Conservation (phyloP, 2,329 filamentous ascomycete genomes). For the Rhynchosporium secalis region DNA sequence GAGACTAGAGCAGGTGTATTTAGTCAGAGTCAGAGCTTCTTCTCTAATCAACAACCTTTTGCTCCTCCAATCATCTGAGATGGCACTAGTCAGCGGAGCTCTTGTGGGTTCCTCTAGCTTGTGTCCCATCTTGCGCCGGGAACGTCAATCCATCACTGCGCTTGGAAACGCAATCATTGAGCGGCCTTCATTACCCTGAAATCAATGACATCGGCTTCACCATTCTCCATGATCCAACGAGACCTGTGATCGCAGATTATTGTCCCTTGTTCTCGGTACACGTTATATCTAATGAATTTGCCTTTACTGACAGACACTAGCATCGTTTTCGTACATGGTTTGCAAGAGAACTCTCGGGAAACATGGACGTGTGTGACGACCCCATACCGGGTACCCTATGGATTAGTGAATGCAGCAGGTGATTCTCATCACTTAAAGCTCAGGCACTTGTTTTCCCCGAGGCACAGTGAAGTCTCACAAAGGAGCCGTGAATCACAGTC, state of each 20-base stretch:
- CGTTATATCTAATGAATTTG: background rate
- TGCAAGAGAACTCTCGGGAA: constrained; percentile 25
- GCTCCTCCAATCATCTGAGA: no score
- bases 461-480: constrained; percentile 7
- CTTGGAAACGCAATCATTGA: background rate
- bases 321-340: constrained; percentile 27
- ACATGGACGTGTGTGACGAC: constrained; percentile 20
- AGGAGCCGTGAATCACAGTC: background rate
- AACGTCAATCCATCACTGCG: background rate
- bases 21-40: no score
- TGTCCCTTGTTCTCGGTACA: background rate
- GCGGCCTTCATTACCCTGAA: background rate
- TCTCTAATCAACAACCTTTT: no score
- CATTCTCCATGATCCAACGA: constrained; percentile 18
- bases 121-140: background rate
- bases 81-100: background rate
- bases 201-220: constrained; percentile 24
- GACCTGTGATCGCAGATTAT: constrained; percentile 24
- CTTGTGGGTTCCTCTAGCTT: background rate
- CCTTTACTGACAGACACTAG: background rate
- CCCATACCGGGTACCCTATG: background rate
- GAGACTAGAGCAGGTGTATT: no score
- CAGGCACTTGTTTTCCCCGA: constrained; percentile 17
- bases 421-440: background rate
- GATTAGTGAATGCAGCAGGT: no score